Base-by-base conservation (phyloP, 2,329 filamentous ascomycete species). In the Stachybotrys chartarum region DNA sequence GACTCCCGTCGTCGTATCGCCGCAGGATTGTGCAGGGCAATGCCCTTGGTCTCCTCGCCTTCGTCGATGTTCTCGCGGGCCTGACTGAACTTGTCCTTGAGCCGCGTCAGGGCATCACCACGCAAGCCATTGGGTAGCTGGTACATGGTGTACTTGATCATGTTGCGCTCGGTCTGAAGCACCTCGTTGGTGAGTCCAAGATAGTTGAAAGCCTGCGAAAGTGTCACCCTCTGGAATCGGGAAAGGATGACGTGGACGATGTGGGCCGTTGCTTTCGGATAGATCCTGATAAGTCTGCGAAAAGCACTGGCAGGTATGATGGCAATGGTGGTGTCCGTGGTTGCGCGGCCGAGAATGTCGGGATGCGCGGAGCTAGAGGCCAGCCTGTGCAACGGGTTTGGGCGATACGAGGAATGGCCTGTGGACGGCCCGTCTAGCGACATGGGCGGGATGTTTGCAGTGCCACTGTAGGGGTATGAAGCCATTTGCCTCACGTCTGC, bases 241-340 rank as follows among this genome's bases (percentile, higher is more conserved):
- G 95, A 97, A 35, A 99, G 75, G 58, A 99, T 99, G 50, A 99
- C 93, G 67, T 99, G 94, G 6, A 99, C 91, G 60, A 99, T 97
- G 66, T 99, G 95, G 1, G 94, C 88, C 2, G 94, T 97, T 10
- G 95, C 92, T 74, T 95, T 96, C 10, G 94, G 94, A 64, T 97
- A 99, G 30, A 97, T 87, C 66, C 90, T 85, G 52, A 96, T 99
- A 53, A 99, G 77, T 8, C 95, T 86, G 54, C 91, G 85, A 64
- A 99, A 99, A 4, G 94, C 95, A 67, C 91, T 96, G 1, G 94
- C 94, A 1, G 95, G 95, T 56, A 99, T 99, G 60, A 99, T 95
- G 6, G 94, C 94, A 71, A 99, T 97, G 0, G 95, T 99, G 0
- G 94, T 99, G 68, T 99, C 95, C 30, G 95, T 88, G 16, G 91